Percentiles rank a stretch among this genome's conserved stretches.
Evolutionary conservation across 2,329 filamentous ascomycete genomes (phyloP).

Genomic region (Sclerotinia sclerotiorum): DNA sequence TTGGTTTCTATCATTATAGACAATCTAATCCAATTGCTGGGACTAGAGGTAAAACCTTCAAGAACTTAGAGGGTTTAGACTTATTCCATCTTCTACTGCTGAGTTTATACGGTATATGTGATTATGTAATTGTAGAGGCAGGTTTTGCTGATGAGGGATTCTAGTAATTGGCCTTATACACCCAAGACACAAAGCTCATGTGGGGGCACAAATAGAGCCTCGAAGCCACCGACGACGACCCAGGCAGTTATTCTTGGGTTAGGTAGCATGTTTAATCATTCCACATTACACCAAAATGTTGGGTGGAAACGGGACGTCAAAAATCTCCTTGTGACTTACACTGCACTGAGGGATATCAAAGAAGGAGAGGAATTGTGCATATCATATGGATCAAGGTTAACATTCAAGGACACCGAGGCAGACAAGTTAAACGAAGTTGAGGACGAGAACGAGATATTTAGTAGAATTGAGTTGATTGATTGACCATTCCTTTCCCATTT

Average conservation of each 20-base stretch:
- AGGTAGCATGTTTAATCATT: conserved; percentile 60
- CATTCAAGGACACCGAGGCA: conserved; percentile 42
- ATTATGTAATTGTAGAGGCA: neutral
- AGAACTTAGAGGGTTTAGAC: too few relatives aligned
- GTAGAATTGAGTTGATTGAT: conserved; percentile 40
- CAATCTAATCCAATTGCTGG: too few relatives aligned
- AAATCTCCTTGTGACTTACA: conserved; percentile 49
- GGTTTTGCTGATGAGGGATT: neutral
- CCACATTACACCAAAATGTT: conserved; percentile 52
- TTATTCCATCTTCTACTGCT: too few relatives aligned
- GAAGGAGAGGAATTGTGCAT: conserved; percentile 56
- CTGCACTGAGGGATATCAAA: conserved; percentile 49
- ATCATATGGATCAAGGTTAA: conserved; percentile 42
- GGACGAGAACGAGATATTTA: conserved; percentile 37
- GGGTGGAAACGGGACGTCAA: conserved; percentile 53
- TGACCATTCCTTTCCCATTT: conserved; percentile 21
- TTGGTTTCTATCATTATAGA: too few relatives aligned
- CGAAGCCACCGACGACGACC: neutral
- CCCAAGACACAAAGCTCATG: conserved; percentile 21
- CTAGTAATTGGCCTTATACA: conserved; percentile 28
- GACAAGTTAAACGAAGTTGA: conserved; percentile 29
- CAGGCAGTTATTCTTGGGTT: conserved; percentile 50
- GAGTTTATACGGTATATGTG: neutral
- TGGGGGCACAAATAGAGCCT: conserved; percentile 47
- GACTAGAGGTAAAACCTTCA: too few relatives aligned